These are phyloP conservation scores for Neurospora sp. DNA, from an alignment of 495 filamentous ascomycete species.

Conservation along the genomic window DNA sequence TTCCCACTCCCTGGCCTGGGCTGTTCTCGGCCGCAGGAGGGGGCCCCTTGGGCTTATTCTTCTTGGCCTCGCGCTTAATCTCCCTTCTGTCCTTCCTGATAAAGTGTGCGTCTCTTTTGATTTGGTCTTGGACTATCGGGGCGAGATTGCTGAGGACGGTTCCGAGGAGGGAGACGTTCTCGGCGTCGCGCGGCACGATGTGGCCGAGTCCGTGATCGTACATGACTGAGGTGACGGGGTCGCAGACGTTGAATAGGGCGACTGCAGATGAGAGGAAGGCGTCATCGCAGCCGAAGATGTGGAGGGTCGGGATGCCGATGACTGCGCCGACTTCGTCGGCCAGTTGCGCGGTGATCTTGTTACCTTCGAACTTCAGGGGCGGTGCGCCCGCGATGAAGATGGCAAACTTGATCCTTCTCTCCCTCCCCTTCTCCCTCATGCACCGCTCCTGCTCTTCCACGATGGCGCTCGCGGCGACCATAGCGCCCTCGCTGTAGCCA, in stretches of 20 bases:
- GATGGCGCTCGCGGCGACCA: conserved; percentile 39
- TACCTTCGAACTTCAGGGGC: conserved; percentile 31
- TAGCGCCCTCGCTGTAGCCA: conserved; percentile 46
- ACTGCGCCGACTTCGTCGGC: conserved; percentile 36
- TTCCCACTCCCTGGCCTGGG: neutral
- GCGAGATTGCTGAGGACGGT: conserved; percentile 19
- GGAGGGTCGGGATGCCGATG: conserved; percentile 44
- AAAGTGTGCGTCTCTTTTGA: neutral
- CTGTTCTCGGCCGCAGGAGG: neutral
- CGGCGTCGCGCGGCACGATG: conserved; percentile 39
- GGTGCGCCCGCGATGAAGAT: conserved; percentile 48
- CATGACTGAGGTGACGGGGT: conserved; percentile 35
- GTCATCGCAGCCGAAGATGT: conserved; percentile 48
- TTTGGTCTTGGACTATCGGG: conserved; percentile 18
- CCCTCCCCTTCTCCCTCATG: conserved; percentile 23
- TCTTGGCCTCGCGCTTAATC: neutral
- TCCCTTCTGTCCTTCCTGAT: neutral
- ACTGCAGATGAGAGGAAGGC: conserved; percentile 42
- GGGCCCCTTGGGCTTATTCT: neutral
- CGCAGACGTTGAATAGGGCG: conserved; percentile 48
- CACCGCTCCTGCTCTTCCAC: conserved; percentile 36
- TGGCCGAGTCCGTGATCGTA: conserved; percentile 50
- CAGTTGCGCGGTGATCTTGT: conserved; percentile 26
- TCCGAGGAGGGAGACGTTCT: conserved; percentile 34
- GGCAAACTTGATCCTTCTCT: conserved; percentile 42